Conservation (phyloP, 192 early-diverging fungal species). For the Cladochytrium replicatum region DNA sequence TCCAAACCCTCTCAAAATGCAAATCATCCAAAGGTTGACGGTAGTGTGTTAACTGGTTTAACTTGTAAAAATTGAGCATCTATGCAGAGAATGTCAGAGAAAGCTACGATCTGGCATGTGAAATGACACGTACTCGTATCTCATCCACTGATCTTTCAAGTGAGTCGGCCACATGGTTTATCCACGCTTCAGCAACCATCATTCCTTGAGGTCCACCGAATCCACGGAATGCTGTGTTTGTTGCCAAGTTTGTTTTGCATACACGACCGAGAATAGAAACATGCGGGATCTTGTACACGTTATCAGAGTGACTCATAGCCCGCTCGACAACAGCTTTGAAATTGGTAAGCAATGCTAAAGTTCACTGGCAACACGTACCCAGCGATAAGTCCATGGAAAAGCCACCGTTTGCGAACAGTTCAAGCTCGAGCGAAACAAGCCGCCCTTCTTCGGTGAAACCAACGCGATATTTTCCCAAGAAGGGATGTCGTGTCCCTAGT, state of each 20-base stretch:
- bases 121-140: conserved; percentile 29
- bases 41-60: conserved; percentile 63
- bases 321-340: conserved; percentile 66
- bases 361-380: background rate
- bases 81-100: conserved; percentile 1
- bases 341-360: conserved; percentile 51
- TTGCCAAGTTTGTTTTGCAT: conserved; percentile 73
- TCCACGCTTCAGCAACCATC: conserved; percentile 67
- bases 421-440: conserved; percentile 50
- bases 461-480: conserved; percentile 66
- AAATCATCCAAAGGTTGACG: conserved; percentile 57
- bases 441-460: conserved; percentile 60
- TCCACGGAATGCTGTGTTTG: conserved; percentile 79
- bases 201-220: conserved; percentile 83
- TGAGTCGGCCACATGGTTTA: conserved; percentile 66
- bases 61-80: conserved; percentile 61
- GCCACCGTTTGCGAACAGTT: conserved; percentile 26
- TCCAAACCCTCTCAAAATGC: conserved; percentile 60
- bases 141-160: conserved; percentile 51
- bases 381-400: conserved; percentile 31
- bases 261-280: conserved; percentile 53
- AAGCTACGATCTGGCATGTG: conserved; percentile 2
- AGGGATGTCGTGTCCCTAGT: conserved; percentile 57
- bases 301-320: conserved; percentile 65
- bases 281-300: conserved; percentile 69